A percentile compares a stretch with the other conserved stretches of the same genome.
These are phyloP conservation scores for Barnettozyma wickerhamii DNA, from an alignment of 805 yeast species.

Conservation along the genomic window DNA sequence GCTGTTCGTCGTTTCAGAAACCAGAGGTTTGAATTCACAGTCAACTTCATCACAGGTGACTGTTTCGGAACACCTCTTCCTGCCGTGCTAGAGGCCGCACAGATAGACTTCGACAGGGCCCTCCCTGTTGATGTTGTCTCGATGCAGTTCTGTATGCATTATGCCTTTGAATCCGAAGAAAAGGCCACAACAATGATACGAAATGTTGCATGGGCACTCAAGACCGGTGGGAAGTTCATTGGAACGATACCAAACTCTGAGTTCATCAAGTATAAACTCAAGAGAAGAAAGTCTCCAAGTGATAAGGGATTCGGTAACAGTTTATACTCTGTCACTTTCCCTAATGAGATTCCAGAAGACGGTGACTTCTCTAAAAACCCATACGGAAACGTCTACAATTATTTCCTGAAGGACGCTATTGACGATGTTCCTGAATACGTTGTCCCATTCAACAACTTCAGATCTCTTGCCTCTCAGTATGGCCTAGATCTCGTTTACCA, in stretches of 20 bases:
- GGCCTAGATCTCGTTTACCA: conserved; percentile 68
- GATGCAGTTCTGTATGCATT: conserved; percentile 90
- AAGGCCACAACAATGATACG: conserved; percentile 68
- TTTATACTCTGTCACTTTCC: conserved; percentile 76
- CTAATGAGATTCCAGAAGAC: conserved; percentile 69
- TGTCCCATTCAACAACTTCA: conserved; percentile 86
- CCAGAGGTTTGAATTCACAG: conserved; percentile 58
- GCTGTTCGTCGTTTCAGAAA: conserved; percentile 72
- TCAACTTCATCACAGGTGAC: conserved; percentile 88
- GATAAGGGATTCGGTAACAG: conserved; percentile 78
- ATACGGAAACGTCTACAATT: conserved; percentile 80
- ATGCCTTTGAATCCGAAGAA: conserved; percentile 84
- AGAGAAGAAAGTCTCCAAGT: conserved; percentile 42
- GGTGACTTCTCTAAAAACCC: conserved; percentile 65
- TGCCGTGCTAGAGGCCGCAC: conserved; percentile 65
- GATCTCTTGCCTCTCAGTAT: conserved; percentile 80
- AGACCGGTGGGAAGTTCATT: conserved; percentile 80
- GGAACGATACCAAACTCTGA: conserved; percentile 96
- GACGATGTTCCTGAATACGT: conserved; percentile 96
- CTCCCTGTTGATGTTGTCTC: conserved; percentile 82
- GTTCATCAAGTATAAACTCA: conserved; percentile 65
- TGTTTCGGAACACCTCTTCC: conserved; percentile 73
- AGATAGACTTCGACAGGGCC: conserved; percentile 39
- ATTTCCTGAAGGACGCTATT: conserved; percentile 85
- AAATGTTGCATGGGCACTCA: conserved; percentile 72